Conservation (phyloP, 495 filamentous ascomycete species). For the Penicillium pancosmium region DNA sequence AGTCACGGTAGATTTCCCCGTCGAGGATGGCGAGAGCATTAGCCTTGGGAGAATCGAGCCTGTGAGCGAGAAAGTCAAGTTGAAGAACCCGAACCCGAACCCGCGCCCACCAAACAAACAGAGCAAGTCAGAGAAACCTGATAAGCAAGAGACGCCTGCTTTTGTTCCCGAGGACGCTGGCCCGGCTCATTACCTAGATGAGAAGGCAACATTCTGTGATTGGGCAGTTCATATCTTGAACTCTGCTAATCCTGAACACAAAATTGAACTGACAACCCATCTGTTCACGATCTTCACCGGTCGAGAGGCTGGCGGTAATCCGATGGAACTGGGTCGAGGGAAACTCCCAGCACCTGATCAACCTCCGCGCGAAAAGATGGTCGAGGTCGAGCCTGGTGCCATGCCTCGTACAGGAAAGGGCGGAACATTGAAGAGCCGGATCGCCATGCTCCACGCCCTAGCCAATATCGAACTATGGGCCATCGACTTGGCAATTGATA, state of each 20-base stretch:
- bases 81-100: conserved; percentile 35
- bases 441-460: conserved; percentile 54
- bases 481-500: conserved; percentile 58
- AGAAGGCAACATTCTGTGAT: conserved; percentile 51
- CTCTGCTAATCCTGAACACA: conserved; percentile 53
- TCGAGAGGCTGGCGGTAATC: conserved; percentile 41
- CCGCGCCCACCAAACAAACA: conserved; percentile 25
- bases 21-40: conserved; percentile 22
- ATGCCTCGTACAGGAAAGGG: conserved; percentile 49
- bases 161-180: conserved; percentile 18
- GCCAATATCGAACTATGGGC: conserved; percentile 59
- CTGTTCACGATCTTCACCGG: conserved; percentile 48
- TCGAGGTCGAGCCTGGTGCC: conserved; percentile 41
- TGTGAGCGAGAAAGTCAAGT: conserved; percentile 53
- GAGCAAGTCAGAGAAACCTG: neutral
- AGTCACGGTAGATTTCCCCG: conserved; percentile 38
- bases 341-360: conserved; percentile 42
- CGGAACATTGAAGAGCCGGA: conserved; percentile 51
- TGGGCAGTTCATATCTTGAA: conserved; percentile 56
- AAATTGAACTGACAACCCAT: conserved; percentile 54
- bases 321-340: conserved; percentile 50
- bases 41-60: conserved; percentile 41
- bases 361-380: conserved; percentile 49
- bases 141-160: neutral
- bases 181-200: conserved; percentile 39